Conservation (phyloP, 2,329 filamentous ascomycete genomes). For the Epicoccum nigrum region DNA sequence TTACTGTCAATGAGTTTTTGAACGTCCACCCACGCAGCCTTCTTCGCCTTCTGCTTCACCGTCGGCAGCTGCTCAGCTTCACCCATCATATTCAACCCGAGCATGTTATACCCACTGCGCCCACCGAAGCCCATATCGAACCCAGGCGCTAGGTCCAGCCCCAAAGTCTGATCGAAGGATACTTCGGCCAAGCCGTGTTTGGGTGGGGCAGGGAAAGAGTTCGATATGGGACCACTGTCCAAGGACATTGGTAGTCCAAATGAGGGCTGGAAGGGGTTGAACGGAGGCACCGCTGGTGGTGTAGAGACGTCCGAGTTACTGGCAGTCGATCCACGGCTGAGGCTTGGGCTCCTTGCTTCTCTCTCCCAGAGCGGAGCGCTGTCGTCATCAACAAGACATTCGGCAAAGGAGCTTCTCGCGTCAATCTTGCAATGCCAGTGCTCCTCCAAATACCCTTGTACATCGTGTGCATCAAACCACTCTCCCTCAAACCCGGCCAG, state of each 20-base stretch:
- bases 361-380: constrained; percentile 12
- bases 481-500: constrained; percentile 71
- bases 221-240: constrained; percentile 1
- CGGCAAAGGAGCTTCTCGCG: constrained; percentile 64
- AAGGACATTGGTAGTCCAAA: constrained; percentile 36
- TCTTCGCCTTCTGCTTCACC: constrained; percentile 39
- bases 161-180: constrained; percentile 40
- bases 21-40: constrained; percentile 52
- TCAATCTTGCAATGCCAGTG: constrained; percentile 68
- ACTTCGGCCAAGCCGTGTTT: constrained; percentile 27
- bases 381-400: constrained; percentile 49
- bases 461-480: constrained; percentile 78
- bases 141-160: constrained; percentile 41
- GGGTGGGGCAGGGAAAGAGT: constrained; percentile 7
- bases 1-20: constrained; percentile 52
- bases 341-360: constrained; percentile 1
- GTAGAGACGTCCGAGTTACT: constrained; percentile 6
- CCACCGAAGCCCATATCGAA: constrained; percentile 29
- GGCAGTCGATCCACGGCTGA: constrained; percentile 5
- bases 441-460: constrained; percentile 71
- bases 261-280: constrained; percentile 13
- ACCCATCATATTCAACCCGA: constrained; percentile 24
- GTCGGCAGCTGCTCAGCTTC: constrained; percentile 22
- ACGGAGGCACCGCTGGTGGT: neutral
- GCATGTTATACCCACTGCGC: constrained; percentile 18